Conservation (phyloP, 345 rosid genomes). For the Citrus reticulata region DNA sequence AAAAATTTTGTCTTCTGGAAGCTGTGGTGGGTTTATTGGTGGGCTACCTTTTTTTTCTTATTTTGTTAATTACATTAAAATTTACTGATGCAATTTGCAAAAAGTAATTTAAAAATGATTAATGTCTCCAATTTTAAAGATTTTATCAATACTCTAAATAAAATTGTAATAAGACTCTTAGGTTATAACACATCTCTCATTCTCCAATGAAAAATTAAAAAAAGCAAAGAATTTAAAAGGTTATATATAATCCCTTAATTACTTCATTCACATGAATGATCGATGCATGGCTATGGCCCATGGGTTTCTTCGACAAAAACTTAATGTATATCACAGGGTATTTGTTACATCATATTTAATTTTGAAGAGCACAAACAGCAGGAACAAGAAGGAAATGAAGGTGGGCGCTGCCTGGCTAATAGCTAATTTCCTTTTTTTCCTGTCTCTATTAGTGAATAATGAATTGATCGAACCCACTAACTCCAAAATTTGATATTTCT, state of each 20-base stretch:
- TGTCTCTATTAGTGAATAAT: neutral
- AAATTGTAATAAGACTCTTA: too few species aligned
- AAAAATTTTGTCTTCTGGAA: too few species aligned
- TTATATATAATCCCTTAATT: neutral
- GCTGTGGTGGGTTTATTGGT: too few species aligned
- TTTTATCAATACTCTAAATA: too few species aligned
- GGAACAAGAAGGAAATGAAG: neutral
- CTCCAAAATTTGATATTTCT: conserved; percentile 7
- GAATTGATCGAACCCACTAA: neutral
- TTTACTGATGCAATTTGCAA: too few species aligned
- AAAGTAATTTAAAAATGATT: too few species aligned
- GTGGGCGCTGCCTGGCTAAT: neutral
- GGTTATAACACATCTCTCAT: too few species aligned
- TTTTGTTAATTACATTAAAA: too few species aligned
- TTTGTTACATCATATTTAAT: neutral
- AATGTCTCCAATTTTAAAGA: too few species aligned
- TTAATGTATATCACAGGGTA: neutral
- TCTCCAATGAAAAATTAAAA: too few species aligned
- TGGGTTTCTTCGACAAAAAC: neutral
- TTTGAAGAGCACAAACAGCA: neutral
- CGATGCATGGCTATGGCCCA: neutral
- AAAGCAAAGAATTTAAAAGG: neutral
- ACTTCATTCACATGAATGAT: too few species aligned
- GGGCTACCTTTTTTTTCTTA: too few species aligned
- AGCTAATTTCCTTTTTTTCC: neutral